These are phyloP conservation scores for Spathaspora sp. DNA, from an alignment of 1,139 yeast species.

Conservation along the genomic window DNA sequence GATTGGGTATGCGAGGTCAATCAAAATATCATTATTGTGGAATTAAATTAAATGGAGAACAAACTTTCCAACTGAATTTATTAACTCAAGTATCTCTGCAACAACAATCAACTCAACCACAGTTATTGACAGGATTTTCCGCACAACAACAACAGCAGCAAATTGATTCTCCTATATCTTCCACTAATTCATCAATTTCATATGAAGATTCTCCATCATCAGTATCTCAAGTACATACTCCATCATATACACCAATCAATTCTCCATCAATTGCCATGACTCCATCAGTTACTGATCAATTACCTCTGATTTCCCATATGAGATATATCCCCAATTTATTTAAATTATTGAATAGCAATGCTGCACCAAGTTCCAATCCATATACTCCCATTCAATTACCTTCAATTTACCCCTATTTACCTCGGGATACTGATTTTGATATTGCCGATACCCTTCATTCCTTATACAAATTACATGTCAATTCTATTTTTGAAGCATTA, in stretches of 20 bases:
- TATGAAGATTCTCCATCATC: slow-evolving; percentile 16
- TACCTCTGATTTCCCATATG: slow-evolving; percentile 21
- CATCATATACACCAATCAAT: slow-evolving; percentile 22
- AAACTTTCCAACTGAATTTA: slow-evolving; percentile 19
- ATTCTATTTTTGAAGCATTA: slow-evolving; percentile 60
- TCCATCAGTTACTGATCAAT: slow-evolving; percentile 12
- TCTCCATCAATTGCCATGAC: slow-evolving; percentile 13
- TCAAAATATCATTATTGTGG: slow-evolving; percentile 93
- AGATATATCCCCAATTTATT: slow-evolving; percentile 41
- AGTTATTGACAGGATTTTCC: slow-evolving; percentile 9
- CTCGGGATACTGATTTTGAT: slow-evolving; percentile 53
- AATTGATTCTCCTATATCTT: slow-evolving; percentile 26
- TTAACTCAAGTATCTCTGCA: slow-evolving; percentile 10
- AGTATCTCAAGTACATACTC: slow-evolving; percentile 25
- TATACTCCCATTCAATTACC: slow-evolving; percentile 46
- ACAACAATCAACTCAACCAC: slow-evolving; percentile 4
- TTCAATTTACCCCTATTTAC: slow-evolving; percentile 50
- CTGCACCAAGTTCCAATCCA: slow-evolving; percentile 22
- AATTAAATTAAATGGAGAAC: slow-evolving; percentile 59
- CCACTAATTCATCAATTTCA: slow-evolving; percentile 19
- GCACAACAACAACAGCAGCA: slow-evolving; percentile 5
- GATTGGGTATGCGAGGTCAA: slow-evolving; percentile 87
- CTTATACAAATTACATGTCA: slow-evolving; percentile 63
- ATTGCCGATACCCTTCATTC: slow-evolving; percentile 61
- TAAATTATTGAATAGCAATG: slow-evolving; percentile 23